phyloP scores from a whole-genome alignment of 441 rosid genomes.

The Metrosideros polymorpha region DNA sequence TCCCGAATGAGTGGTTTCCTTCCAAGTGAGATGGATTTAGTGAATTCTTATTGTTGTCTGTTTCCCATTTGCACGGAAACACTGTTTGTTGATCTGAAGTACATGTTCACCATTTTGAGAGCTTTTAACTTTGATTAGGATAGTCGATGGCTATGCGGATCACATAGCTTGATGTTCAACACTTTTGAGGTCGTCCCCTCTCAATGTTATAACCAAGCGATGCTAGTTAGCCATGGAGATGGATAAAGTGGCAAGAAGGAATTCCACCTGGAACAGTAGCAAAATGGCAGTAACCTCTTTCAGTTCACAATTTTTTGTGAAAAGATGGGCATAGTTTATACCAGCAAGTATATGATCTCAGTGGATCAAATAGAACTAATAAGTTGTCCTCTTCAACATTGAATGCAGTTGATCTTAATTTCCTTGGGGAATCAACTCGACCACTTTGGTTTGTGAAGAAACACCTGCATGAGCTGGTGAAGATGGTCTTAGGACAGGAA shows the following conservation, averaged over 20 bases:
- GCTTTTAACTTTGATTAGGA: not conserved
- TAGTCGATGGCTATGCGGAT: not conserved
- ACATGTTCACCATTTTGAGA: not conserved
- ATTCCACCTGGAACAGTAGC: not conserved
- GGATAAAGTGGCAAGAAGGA: not conserved
- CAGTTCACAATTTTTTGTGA: not conserved
- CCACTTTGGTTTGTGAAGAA: not conserved
- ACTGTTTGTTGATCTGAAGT: not conserved
- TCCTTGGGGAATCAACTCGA: not conserved
- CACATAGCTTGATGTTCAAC: not conserved
- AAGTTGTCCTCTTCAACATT: not conserved
- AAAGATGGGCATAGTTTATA: not conserved
- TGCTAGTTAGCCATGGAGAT: not conserved
- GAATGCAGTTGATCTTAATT: not conserved
- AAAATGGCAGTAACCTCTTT: not conserved
- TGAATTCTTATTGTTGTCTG: not conserved
- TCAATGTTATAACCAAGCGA: not conserved
- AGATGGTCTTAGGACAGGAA: not conserved
- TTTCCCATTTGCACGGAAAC: not conserved
- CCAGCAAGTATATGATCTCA: not conserved
- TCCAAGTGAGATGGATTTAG: not conserved
- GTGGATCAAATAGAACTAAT: not conserved
- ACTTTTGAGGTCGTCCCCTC: not conserved
- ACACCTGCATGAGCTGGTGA: not conserved
- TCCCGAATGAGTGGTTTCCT: not conserved